A percentile compares a stretch with the other conserved stretches of the same genome.
Conservation (phyloP, 1,139 yeast genomes). For the Blastobotrys ciferrii region DNA sequence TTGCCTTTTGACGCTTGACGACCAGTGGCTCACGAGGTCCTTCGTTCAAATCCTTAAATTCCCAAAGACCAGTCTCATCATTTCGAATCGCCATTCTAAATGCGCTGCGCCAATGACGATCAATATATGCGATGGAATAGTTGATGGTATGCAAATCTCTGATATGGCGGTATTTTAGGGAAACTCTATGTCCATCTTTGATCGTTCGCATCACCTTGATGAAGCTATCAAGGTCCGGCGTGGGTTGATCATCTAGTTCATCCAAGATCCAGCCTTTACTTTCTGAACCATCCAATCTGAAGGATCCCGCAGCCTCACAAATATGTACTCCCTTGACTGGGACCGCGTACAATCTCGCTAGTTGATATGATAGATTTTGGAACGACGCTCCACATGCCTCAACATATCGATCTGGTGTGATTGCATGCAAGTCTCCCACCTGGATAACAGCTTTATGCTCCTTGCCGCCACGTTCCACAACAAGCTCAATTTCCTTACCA, state of each 20-base stretch:
- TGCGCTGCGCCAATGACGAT: slow-evolving; percentile 80
- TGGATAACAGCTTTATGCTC: slow-evolving; percentile 50
- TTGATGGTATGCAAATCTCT: slow-evolving; percentile 74
- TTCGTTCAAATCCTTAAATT: slow-evolving; percentile 50
- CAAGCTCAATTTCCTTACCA: slow-evolving; percentile 56
- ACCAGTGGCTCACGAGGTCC: slow-evolving; percentile 45
- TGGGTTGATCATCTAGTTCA: slow-evolving; percentile 70
- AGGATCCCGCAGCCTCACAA: slow-evolving; percentile 76
- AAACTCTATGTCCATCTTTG: slow-evolving; percentile 73
- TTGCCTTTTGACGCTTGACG: slow-evolving; percentile 49
- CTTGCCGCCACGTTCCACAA: slow-evolving; percentile 74
- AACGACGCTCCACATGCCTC: slow-evolving; percentile 86
- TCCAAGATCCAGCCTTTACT: slow-evolving; percentile 71
- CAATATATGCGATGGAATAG: slow-evolving; percentile 61
- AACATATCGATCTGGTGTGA: slow-evolving; percentile 78
- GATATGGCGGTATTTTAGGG: slow-evolving; percentile 72
- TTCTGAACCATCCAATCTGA: slow-evolving; percentile 51
- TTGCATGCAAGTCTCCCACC: slow-evolving; percentile 74
- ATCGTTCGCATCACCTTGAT: slow-evolving; percentile 72
- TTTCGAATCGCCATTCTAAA: slow-evolving; percentile 75
- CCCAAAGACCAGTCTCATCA: slow-evolving; percentile 86
- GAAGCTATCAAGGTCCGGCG: slow-evolving; percentile 70
- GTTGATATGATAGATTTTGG: slow-evolving; percentile 80
- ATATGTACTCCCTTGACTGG: slow-evolving; percentile 84
- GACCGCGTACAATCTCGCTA: slow-evolving; percentile 80